These are phyloP conservation scores for Aspergillus hiratsukae DNA, from an alignment of 2,329 filamentous ascomycete genomes.

Conservation along the genomic window DNA sequence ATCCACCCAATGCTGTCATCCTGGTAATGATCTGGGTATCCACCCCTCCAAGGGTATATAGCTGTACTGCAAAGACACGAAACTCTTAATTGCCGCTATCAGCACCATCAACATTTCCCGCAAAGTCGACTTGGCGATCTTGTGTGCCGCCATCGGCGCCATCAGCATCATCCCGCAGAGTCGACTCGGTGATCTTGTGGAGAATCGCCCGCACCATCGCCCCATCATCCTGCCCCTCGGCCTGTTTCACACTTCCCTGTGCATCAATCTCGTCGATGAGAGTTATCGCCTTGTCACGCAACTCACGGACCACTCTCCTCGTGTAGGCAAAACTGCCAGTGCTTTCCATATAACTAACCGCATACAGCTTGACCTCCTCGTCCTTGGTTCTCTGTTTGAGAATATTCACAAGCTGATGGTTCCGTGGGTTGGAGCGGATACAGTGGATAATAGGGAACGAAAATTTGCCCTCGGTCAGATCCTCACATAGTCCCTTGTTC, in stretches of 20 bases:
- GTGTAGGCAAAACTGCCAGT: slow-evolving; percentile 90
- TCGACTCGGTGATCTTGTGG: slow-evolving; percentile 56
- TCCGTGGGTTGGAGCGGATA: slow-evolving; percentile 61
- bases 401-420: slow-evolving; percentile 78
- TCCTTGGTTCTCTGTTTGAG: slow-evolving; percentile 84
- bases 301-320: slow-evolving; percentile 58
- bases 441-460: slow-evolving; percentile 93
- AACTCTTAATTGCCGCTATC: not conserved
- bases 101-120: slow-evolving; percentile 20
- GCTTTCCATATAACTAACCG: slow-evolving; percentile 82
- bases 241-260: slow-evolving; percentile 14
- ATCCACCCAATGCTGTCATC: not conserved
- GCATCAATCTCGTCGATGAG: slow-evolving; percentile 63
- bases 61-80: not conserved
- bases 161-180: slow-evolving; percentile 26
- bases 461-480: slow-evolving; percentile 95
- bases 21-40: not conserved
- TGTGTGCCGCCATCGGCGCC: slow-evolving; percentile 40
- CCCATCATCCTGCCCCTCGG: slow-evolving; percentile 51
- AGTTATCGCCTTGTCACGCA: slow-evolving; percentile 60
- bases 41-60: not conserved
- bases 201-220: slow-evolving; percentile 62
- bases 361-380: slow-evolving; percentile 85
- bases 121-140: slow-evolving; percentile 49
- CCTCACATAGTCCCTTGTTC: slow-evolving; percentile 93